Conservation (phyloP, 208 protist genomes). For the Trypanosoma caninum region DNA sequence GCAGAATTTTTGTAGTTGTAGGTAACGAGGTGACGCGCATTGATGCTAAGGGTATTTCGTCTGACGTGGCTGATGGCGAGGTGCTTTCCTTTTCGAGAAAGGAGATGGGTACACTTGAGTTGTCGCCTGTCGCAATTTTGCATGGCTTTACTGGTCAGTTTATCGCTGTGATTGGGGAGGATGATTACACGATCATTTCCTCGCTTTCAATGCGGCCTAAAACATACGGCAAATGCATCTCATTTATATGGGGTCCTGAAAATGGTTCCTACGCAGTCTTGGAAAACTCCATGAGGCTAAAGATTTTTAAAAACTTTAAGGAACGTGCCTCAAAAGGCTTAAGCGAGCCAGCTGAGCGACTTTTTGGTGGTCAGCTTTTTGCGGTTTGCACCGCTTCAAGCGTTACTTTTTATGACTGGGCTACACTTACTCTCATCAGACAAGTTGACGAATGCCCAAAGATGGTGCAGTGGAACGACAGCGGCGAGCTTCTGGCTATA, state of each 20-base stretch:
- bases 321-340: constrained; percentile 86
- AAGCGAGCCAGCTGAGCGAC: constrained; percentile 37
- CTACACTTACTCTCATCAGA: constrained; percentile 83
- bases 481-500: constrained; percentile 88
- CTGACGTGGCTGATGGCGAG: constrained; percentile 63
- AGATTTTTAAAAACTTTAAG: constrained; percentile 96
- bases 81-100: constrained; percentile 73
- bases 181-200: constrained; percentile 98
- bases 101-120: constrained; percentile 95
- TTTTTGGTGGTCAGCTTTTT: constrained; percentile 92
- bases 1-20: constrained; percentile 93
- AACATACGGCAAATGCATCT: constrained; percentile 94
- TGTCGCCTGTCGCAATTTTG: constrained; percentile 86
- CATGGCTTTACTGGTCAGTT: constrained; percentile 96
- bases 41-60: constrained; percentile 74
- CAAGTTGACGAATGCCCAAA: constrained; percentile 94
- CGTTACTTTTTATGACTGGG: constrained; percentile 98
- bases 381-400: constrained; percentile 68
- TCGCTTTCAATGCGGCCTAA: constrained; percentile 95
- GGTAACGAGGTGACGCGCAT: constrained; percentile 95
- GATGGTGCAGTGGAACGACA: constrained; percentile 91
- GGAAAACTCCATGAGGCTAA: constrained; percentile 85
- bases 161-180: constrained; percentile 93
- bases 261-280: constrained; percentile 93
- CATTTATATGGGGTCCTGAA: constrained; percentile 95